These are phyloP conservation scores for Lachancea fermentati DNA, from an alignment of 805 yeast genomes.

Conservation along the genomic window DNA sequence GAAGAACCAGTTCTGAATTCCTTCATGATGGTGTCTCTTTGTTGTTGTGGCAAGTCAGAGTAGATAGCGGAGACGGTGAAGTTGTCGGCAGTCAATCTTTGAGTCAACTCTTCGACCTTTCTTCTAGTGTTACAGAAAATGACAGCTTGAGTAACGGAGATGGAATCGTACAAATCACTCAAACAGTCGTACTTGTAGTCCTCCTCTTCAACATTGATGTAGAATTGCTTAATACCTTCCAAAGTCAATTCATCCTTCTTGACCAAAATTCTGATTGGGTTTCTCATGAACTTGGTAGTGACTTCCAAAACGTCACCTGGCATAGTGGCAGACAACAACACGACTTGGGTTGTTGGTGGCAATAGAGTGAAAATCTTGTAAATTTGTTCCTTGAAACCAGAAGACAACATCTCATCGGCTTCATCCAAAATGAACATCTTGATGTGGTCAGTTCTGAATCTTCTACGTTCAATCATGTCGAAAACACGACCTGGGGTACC, in stretches of 20 bases:
- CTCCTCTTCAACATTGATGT: conserved; percentile 85
- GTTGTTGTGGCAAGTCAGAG: conserved; percentile 91
- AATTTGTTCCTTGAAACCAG: conserved; percentile 94
- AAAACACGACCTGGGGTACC: conserved; percentile 97
- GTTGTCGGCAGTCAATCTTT: conserved; percentile 65
- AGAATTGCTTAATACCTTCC: conserved; percentile 93
- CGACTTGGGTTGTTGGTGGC: conserved; percentile 89
- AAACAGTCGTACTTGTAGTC: conserved; percentile 92
- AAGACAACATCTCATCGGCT: conserved; percentile 86
- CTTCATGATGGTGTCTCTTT: conserved; percentile 90
- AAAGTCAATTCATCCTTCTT: conserved; percentile 92
- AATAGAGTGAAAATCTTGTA: conserved; percentile 86
- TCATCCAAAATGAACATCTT: conserved; percentile 92
- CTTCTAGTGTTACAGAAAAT: conserved; percentile 95
- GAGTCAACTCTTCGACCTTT: conserved; percentile 86
- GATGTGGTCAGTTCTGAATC: conserved; percentile 63
- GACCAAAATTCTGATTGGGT: conserved; percentile 90
- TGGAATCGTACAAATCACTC: conserved; percentile 90
- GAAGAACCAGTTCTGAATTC: conserved; percentile 94
- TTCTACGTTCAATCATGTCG: conserved; percentile 85
- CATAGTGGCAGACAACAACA: conserved; percentile 90
- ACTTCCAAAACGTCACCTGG: conserved; percentile 88
- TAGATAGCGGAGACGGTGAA: conserved; percentile 94
- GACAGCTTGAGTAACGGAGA: conserved; percentile 95
- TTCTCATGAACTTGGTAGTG: conserved; percentile 88